Evolutionary conservation across 1,284 basidiomycete genomes (phyloP).

Genomic region (Trametes pubescens): DNA sequence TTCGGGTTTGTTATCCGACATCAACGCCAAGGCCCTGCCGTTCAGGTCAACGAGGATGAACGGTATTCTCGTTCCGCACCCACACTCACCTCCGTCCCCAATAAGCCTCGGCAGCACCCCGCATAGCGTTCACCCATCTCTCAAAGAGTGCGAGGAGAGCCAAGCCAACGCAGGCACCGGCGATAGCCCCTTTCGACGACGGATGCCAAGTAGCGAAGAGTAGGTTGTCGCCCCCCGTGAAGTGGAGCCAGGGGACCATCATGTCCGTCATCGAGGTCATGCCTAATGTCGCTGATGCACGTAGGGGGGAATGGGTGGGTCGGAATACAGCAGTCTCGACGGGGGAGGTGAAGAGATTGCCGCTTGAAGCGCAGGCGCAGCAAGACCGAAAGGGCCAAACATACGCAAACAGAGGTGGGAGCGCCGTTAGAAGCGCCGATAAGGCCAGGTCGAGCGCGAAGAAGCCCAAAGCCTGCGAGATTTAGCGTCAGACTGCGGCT

Average conservation of each 20-base stretch:
- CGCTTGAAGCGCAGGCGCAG: not conserved
- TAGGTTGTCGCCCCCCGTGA: slow-evolving; percentile 66
- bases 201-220: slow-evolving; percentile 78
- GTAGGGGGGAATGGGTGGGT: not conserved
- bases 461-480: not conserved
- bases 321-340: not conserved
- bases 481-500: not conserved
- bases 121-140: slow-evolving; percentile 66
- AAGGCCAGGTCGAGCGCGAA: not conserved
- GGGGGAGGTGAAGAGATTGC: not conserved
- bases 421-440: not conserved
- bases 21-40: slow-evolving; percentile 15
- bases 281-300: not conserved
- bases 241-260: slow-evolving; percentile 75
- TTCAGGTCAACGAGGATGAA: not conserved
- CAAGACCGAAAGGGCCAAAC: slow-evolving; percentile 1
- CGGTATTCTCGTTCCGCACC: not conserved
- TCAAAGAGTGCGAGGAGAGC: slow-evolving; percentile 73
- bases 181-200: slow-evolving; percentile 68
- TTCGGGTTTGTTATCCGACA: slow-evolving; percentile 12
- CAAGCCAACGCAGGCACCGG: slow-evolving; percentile 78
- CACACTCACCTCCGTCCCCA: slow-evolving; percentile 67
- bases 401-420: not conserved
- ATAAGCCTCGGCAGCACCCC: slow-evolving; percentile 56
- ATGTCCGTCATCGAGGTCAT: slow-evolving; percentile 34